phyloP scores from a whole-genome alignment of 73 alveolate genomes.

The Loxodes magnus region DNA sequence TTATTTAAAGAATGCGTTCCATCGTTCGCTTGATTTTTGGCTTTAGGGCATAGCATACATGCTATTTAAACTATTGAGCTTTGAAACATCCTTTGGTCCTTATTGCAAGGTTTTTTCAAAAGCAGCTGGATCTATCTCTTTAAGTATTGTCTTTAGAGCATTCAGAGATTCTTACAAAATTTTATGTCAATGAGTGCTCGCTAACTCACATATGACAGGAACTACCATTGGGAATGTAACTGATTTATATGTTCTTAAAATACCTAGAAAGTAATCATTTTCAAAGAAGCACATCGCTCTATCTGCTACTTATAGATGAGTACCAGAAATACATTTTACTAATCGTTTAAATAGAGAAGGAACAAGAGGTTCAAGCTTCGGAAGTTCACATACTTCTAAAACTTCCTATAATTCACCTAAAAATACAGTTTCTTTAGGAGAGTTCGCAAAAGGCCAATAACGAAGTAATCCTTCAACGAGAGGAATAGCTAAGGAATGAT shows the following conservation, averaged over 20 bases:
- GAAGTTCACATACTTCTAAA: constrained; percentile 76
- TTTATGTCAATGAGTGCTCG: constrained; percentile 83
- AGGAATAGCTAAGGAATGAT: constrained; percentile 51
- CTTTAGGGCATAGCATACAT: constrained; percentile 5
- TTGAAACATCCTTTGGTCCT: constrained; percentile 7
- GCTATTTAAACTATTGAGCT: background rate
- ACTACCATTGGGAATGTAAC: constrained; percentile 78
- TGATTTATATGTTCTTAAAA: constrained; percentile 60
- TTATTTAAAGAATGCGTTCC: background rate
- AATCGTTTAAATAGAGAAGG: constrained; percentile 69
- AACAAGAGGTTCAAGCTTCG: constrained; percentile 61
- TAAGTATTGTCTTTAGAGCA: constrained; percentile 64
- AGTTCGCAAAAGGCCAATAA: constrained; percentile 92
- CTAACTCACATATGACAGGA: constrained; percentile 61
- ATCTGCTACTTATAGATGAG: constrained; percentile 83
- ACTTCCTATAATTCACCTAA: constrained; percentile 79
- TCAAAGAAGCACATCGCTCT: constrained; percentile 88
- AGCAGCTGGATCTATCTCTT: constrained; percentile 74
- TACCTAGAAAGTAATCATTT: constrained; percentile 63
- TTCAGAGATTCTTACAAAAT: constrained; percentile 61
- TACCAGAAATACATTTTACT: constrained; percentile 74
- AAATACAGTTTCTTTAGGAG: constrained; percentile 84
- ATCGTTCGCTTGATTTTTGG: background rate
- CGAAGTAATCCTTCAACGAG: constrained; percentile 73
- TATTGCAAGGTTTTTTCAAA: constrained; percentile 63